Percentiles rank a stretch among this genome's conserved stretches.
phyloP scores from a whole-genome alignment of 2,329 filamentous ascomycete genomes.

The Clonostachys solani region DNA sequence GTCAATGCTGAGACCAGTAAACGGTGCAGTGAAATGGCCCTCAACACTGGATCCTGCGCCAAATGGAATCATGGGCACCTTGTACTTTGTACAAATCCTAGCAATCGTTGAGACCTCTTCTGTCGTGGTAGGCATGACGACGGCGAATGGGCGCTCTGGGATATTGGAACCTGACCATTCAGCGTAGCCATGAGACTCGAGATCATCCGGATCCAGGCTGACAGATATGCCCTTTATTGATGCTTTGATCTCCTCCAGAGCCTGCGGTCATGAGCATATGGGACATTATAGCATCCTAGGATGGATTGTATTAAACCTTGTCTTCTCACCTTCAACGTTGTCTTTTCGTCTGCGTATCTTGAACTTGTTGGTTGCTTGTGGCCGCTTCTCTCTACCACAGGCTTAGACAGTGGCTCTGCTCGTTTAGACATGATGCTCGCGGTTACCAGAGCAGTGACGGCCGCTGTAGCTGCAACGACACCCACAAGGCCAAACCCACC shows the following conservation, averaged over 20 bases:
- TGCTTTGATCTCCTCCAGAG: slow-evolving; percentile 49
- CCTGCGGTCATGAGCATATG: slow-evolving; percentile 25
- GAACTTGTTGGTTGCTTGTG: too few relatives aligned
- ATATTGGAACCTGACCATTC: slow-evolving; percentile 62
- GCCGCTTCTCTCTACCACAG: too few relatives aligned
- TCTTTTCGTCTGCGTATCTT: too few relatives aligned
- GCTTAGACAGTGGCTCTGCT: too few relatives aligned
- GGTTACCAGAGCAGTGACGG: too few relatives aligned
- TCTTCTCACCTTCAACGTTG: too few relatives aligned
- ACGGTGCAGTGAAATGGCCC: slow-evolving; percentile 83
- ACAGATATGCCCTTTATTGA: slow-evolving; percentile 40
- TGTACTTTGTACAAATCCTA: slow-evolving; percentile 71
- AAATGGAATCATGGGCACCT: slow-evolving; percentile 80
- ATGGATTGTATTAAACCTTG: too few relatives aligned
- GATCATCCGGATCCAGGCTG: slow-evolving; percentile 57
- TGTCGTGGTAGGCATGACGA: slow-evolving; percentile 58
- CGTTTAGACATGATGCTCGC: too few relatives aligned
- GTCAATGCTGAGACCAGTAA: slow-evolving; percentile 75
- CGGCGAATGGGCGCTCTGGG: slow-evolving; percentile 56
- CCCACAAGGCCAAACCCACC: too few relatives aligned
- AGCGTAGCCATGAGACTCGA: slow-evolving; percentile 60
- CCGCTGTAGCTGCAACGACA: too few relatives aligned
- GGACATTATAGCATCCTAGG: too few relatives aligned
- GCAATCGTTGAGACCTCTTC: slow-evolving; percentile 55
- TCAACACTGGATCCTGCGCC: slow-evolving; percentile 84